These are phyloP conservation scores for Flaveria ramosissima DNA, from an alignment of 129 eudicot species.

Conservation along the genomic window DNA sequence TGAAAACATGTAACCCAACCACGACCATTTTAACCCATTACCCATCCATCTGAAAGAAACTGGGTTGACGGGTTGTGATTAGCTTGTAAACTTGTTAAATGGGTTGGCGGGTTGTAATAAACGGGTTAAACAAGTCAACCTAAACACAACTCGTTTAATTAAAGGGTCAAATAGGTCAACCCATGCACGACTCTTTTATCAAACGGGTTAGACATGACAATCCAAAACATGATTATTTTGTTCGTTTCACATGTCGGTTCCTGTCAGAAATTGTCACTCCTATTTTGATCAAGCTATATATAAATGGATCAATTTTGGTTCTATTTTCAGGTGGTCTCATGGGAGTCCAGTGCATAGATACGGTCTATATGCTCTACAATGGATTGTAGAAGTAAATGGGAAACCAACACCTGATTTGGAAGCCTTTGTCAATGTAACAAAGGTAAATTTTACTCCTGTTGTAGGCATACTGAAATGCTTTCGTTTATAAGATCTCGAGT, in stretches of 20 bases:
- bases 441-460: conserved; percentile 44
- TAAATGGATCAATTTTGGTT: background rate
- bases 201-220: background rate
- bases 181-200: no score
- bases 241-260: background rate
- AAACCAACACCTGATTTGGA: conserved; percentile 87
- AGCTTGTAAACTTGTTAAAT: background rate
- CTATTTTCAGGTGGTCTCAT: conserved; percentile 76
- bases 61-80: no score
- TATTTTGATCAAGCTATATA: background rate
- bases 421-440: conserved; percentile 75
- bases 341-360: conserved; percentile 94
- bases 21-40: background rate
- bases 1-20: background rate
- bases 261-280: background rate
- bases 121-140: background rate
- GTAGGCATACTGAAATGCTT: background rate
- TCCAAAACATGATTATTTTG: background rate
- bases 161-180: background rate
- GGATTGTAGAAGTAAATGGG: conserved; percentile 97
- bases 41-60: background rate
- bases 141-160: background rate
- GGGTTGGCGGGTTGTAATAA: background rate
- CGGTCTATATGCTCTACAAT: conserved; percentile 86
- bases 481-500: background rate